Evolutionary conservation across 257 asterid genomes (phyloP), one percentile per base, ranked within the genome.

Genomic region (Plantago major): DNA sequence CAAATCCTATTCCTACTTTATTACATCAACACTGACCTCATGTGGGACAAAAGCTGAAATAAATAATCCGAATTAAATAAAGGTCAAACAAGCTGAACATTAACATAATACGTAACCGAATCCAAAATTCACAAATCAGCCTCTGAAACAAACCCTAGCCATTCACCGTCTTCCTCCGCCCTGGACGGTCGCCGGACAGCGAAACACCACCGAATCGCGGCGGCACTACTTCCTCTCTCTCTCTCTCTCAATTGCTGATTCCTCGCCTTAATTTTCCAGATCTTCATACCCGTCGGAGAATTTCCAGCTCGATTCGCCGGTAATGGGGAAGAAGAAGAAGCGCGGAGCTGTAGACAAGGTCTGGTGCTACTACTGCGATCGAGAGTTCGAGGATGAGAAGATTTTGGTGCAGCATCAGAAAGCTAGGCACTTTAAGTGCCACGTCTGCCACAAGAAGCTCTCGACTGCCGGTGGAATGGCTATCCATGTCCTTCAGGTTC

Each of bases 351-450:
- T 80, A 2, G 84, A 82, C 28, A 86, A 86, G 77, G 84, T 88
- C 14, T 91, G 96, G 96, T 91, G 98, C 58, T 91, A 88, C 71
- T 91, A 91, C 70, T 91, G 98, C 84, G 96, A 91, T 7, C 78
- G 98, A 69, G 98, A 91, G 53, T 91, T 91, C 56, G 98, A 91
- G 46, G 98, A 91, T 71, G 98, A 91, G 92, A 91, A 91, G 86
- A 91, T 91, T 60, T 59, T 91, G 80, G 91, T 91, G 64, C 98
- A 91, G 82, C 98, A 91, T 71, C 98, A 91, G 76, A 91, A 91
- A 78, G 98, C 98, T 30, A 88, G 86, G 80, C 98, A 91, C 81
- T 91, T 86, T 67, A 91, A 91, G 80, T 91, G 98, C 55, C 98
- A 91, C 42, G 92, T 86, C 11, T 91, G 98, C 70, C 96, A 91